These are phyloP conservation scores for Hymenoscyphus repandus DNA, from an alignment of 2,329 filamentous ascomycete species.

Conservation along the genomic window DNA sequence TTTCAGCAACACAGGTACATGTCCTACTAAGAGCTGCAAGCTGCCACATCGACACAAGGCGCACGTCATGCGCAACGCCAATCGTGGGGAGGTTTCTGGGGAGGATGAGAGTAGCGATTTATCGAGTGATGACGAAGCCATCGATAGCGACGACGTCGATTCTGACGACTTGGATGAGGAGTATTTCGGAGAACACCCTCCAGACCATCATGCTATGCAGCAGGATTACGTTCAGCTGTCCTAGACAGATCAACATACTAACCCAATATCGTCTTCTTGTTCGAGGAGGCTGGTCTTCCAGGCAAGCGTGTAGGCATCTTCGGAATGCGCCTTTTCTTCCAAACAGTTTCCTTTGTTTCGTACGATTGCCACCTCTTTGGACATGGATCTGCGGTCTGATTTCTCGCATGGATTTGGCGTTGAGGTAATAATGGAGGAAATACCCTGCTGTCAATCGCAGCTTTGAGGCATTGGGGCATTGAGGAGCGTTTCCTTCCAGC, in stretches of 20 bases:
- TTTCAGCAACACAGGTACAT: constrained; percentile 85
- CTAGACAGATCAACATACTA: constrained; percentile 19
- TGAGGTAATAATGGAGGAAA: constrained; percentile 10
- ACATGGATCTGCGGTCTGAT: constrained; percentile 6
- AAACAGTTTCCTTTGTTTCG: constrained; percentile 3
- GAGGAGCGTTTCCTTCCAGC: background rate
- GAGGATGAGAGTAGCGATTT: constrained; percentile 60
- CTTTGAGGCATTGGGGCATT: background rate
- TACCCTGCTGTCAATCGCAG: constrained; percentile 11
- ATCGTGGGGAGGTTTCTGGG: constrained; percentile 34
- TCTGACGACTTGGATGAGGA: constrained; percentile 66
- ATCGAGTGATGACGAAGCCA: constrained; percentile 67
- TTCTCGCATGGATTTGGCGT: constrained; percentile 5
- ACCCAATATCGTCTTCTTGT: background rate
- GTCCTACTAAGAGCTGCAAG: constrained; percentile 75
- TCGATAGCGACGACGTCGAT: constrained; percentile 73
- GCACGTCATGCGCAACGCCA: constrained; percentile 63
- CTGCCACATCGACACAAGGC: constrained; percentile 84
- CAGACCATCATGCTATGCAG: constrained; percentile 47
- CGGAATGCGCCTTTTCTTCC: background rate
- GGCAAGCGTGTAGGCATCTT: background rate
- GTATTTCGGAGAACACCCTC: constrained; percentile 51
- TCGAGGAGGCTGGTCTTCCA: constrained; percentile 3
- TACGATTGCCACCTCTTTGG: background rate
- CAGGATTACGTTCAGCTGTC: constrained; percentile 54